Evolutionary conservation across 805 yeast species (phyloP), one percentile per base, ranked within the genome.

Genomic region (Danielia reshetovae): DNA sequence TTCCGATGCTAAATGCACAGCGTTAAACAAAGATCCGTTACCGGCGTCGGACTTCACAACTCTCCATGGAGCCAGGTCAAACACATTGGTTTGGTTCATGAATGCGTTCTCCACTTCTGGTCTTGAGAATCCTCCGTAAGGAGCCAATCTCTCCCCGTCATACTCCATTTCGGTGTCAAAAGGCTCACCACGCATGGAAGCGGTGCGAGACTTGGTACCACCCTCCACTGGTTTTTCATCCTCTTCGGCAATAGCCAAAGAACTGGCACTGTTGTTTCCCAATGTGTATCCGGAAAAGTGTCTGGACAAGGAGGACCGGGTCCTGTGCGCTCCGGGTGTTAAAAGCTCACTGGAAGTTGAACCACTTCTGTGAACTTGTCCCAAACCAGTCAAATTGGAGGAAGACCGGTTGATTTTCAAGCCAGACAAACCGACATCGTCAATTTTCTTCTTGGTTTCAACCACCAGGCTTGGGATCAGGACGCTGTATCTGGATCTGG

Each of bases 11-110:
- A 81, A 62, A 30, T 74, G 71, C 11, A 93, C 75, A 0, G 97
- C 96, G 46, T 93, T 90, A 42, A 77, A 75, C 49, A 93, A 70
- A 7, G 96, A 93, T 21, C 89, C 95, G 52, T 93, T 93, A 6
- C 97, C 96, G 45, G 79, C 79, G 6, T 62, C 69, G 27, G 79
- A 75, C n/a, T 73, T 73, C 2, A 77, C 81, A 18, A 89, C 76
- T 26, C 69, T 65, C 94, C 95, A 87, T 4, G 85, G 83, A 5
- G 86, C 78, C 9, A 64, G 61, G 30, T 70, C 74, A 52, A 76
- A 77, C 11, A 76, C 57, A 37, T 68, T 70, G n/a, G 60, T 52
- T 24, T 65, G 63, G 32, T 60, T 52, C 9, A 55, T 41, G 14
- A 78, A 57, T n/a, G 71, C 62, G 13, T 62, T 60, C 32, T 72